phyloP scores from a whole-genome alignment of 805 yeast species.

The Candida wancherniae region DNA sequence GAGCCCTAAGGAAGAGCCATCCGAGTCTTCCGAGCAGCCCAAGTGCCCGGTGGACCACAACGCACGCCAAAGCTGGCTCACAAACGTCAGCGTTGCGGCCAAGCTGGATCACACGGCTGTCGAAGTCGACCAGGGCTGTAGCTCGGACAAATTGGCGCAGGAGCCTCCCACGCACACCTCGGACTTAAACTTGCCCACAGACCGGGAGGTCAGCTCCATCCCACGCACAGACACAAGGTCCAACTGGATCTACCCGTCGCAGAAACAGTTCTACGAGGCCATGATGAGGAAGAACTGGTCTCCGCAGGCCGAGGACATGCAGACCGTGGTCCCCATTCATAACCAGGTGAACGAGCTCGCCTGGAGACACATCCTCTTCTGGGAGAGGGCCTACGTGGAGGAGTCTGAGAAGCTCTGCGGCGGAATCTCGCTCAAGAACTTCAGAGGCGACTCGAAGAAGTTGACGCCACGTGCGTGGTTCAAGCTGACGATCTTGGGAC shows the following conservation, averaged over 20 bases:
- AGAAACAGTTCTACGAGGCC: constrained; percentile 90
- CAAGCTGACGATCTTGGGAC: constrained; percentile 61
- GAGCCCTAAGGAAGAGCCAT: too few species aligned
- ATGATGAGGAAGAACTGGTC: constrained; percentile 89
- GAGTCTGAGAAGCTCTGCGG: constrained; percentile 56
- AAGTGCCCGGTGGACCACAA: constrained; percentile 68
- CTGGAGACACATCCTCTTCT: constrained; percentile 75
- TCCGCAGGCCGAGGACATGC: constrained; percentile 80
- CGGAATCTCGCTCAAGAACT: constrained; percentile 77
- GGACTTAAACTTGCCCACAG: constrained; percentile 50
- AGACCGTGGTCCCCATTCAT: constrained; percentile 87
- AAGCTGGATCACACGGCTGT: constrained; percentile 33
- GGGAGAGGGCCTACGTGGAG: constrained; percentile 67
- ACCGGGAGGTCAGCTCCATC: constrained; percentile 73
- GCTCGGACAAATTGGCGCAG: constrained; percentile 40
- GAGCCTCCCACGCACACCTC: constrained; percentile 22
- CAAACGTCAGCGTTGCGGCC: constrained; percentile 23
- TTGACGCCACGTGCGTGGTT: constrained; percentile 81
- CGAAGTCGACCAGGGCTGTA: constrained; percentile 37
- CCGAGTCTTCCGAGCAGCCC: constrained; percentile 20
- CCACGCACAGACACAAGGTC: constrained; percentile 61
- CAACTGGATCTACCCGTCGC: constrained; percentile 95
- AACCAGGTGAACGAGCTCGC: constrained; percentile 91
- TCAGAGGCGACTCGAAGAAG: constrained; percentile 83
- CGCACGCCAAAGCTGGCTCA: constrained; percentile 58